Evolutionary conservation across 108 stramenopile species (phyloP), one percentile per base, ranked within the genome.

Genomic region (Cyclotella choctawhatcheeana): DNA sequence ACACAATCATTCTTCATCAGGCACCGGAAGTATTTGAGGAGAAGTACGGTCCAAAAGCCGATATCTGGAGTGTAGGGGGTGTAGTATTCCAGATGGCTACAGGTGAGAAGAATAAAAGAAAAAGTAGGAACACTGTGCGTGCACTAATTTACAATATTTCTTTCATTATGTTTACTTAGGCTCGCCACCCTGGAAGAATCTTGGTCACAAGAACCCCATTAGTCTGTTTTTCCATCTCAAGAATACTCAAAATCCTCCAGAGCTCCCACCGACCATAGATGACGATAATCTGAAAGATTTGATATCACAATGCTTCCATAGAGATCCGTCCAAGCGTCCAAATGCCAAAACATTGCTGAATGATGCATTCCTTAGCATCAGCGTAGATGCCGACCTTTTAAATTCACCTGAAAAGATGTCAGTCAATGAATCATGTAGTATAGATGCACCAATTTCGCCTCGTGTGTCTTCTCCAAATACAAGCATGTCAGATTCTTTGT

Each of bases 1-100:
- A 5, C 3, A 10, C 37, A 51, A 17, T 51, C 5, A 21, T 40
- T 7, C 37, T 43, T 26, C 12, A 37, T 14, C 27, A 67, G 97
- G 93, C 95, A 6, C 95, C 97, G 8, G 97, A 97, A 73, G 93
- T 97, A 7, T 93, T 97, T 58, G 85, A 95, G 65, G 92, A 91
- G 53, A 87, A 89, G 32, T 97, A 94, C 66, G 91, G 89, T 21
- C 52, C 74, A 13, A 93, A 88, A 64, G 93, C 93, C 14, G 97
- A 97, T 52, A 84, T 97, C 24, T 97, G 97, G 97, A 81, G 84
- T 64, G 81, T 93, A 51, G 97, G 95, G 14, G 93, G 97, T 48
- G 89, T 94, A 18, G 85, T 91, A 5, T 84, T 84, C 64, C 97
- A 97, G 71, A 97, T 97, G 97, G 69, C 67, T 0, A 93, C 94